A percentile compares a stretch with the other conserved stretches of the same genome.
phyloP scores from a whole-genome alignment of 352 stramenopile species.

The Phytophthora aleatoria region DNA sequence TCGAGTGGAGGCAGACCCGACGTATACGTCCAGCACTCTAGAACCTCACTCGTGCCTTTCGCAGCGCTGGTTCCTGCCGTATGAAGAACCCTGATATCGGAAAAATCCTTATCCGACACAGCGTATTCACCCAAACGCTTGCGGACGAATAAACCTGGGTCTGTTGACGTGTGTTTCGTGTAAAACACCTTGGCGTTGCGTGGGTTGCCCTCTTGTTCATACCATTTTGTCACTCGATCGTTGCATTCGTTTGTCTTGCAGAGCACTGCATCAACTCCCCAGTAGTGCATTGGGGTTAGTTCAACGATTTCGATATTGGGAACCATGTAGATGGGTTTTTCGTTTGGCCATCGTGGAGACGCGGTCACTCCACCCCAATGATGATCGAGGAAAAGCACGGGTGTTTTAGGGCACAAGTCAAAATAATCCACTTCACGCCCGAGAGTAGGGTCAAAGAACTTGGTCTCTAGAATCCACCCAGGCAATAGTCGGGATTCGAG shows the following conservation, averaged over 20 bases:
- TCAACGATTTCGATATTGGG: constrained; percentile 64
- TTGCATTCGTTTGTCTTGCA: constrained; percentile 69
- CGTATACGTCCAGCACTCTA: constrained; percentile 61
- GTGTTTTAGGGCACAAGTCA: constrained; percentile 55
- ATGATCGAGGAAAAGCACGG: constrained; percentile 63
- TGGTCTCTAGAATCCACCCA: constrained; percentile 37
- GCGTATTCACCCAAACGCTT: constrained; percentile 29
- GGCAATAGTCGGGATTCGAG: constrained; percentile 43
- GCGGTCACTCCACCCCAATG: constrained; percentile 42
- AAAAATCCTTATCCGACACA: constrained; percentile 47
- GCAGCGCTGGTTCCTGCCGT: constrained; percentile 48
- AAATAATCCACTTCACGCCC: constrained; percentile 50
- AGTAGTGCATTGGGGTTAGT: constrained; percentile 54
- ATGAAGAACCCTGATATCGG: constrained; percentile 49
- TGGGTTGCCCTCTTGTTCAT: constrained; percentile 48
- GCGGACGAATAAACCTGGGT: constrained; percentile 32
- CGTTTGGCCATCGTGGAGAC: constrained; percentile 29
- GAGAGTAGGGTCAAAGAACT: constrained; percentile 29
- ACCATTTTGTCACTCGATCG: constrained; percentile 54
- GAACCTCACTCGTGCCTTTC: constrained; percentile 59
- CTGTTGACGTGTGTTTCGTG: constrained; percentile 56
- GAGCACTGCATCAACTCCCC: constrained; percentile 53
- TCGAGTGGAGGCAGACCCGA: constrained; percentile 47
- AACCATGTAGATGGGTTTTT: constrained; percentile 56
- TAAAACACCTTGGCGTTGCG: constrained; percentile 50